Evolutionary conservation across 1,139 yeast species (phyloP).

Genomic region (Meyerozyma carpophila): DNA sequence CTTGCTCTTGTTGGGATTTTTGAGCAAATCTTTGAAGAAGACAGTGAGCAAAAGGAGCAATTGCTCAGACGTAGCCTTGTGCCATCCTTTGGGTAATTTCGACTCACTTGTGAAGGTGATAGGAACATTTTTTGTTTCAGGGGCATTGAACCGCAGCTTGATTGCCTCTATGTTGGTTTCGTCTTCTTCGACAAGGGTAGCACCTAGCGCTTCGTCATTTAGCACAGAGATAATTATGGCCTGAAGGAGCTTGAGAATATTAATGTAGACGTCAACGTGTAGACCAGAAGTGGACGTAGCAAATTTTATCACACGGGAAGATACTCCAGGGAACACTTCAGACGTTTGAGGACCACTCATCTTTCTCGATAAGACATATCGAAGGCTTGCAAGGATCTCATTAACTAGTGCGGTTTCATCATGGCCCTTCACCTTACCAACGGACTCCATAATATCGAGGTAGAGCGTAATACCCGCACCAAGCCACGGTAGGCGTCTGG

Average conservation of each 20-base stretch:
- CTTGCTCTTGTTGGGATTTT: constrained; percentile 7
- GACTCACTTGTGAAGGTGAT: neutral
- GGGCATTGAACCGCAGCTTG: neutral
- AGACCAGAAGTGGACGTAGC: constrained; percentile 17
- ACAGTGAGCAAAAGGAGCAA: constrained; percentile 41
- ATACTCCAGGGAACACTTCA: constrained; percentile 36
- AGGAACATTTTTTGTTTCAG: constrained; percentile 1
- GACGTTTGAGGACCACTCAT: constrained; percentile 28
- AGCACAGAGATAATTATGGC: constrained; percentile 22
- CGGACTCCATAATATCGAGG: constrained; percentile 14
- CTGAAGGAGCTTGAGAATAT: constrained; percentile 18
- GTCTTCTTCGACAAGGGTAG: neutral
- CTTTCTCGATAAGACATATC: constrained; percentile 9
- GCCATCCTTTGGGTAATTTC: constrained; percentile 45
- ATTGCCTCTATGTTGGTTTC: neutral
- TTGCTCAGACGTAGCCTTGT: constrained; percentile 58
- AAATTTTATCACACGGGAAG: constrained; percentile 29
- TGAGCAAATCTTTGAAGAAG: constrained; percentile 22
- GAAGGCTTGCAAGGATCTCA: constrained; percentile 11
- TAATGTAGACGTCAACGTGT: constrained; percentile 19
- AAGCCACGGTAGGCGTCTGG: constrained; percentile 18
- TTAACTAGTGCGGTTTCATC: constrained; percentile 15
- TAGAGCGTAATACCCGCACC: constrained; percentile 23
- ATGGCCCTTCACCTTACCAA: constrained; percentile 6
- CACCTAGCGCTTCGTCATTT: constrained; percentile 19